phyloP scores from a whole-genome alignment of 1,284 basidiomycete species.

The Neolentinus lepideus region DNA sequence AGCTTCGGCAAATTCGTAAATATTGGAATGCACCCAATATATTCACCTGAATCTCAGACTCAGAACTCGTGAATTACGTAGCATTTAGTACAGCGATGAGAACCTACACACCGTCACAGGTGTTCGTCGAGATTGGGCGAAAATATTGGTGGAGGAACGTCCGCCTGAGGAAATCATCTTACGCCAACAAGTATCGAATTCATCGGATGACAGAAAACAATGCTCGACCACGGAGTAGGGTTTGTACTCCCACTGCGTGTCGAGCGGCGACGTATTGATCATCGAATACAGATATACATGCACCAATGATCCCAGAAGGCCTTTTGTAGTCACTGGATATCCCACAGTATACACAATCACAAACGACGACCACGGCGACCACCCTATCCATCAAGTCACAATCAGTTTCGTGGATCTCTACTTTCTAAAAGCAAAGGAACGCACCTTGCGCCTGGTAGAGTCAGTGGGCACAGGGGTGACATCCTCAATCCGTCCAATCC shows the following conservation, averaged over 20 bases:
- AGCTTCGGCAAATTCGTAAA: too few species aligned
- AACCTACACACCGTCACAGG: too few species aligned
- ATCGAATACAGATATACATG: slow-evolving; percentile 33
- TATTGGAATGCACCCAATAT: too few species aligned
- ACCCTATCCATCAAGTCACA: slow-evolving; percentile 51
- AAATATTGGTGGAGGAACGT: too few species aligned
- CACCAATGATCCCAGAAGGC: slow-evolving; percentile 18
- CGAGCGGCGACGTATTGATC: slow-evolving; percentile 64
- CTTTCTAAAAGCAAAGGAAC: slow-evolving; percentile 11
- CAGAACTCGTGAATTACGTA: too few species aligned
- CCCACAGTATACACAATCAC: slow-evolving; percentile 29
- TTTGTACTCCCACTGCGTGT: slow-evolving; percentile 67
- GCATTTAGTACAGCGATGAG: too few species aligned
- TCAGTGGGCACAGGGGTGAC: slow-evolving; percentile 98
- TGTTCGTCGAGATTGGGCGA: too few species aligned
- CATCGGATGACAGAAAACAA: slow-evolving; percentile 10
- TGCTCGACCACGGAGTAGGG: slow-evolving; percentile 73
- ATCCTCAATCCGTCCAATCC: slow-evolving; percentile 96
- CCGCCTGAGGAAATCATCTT: background rate
- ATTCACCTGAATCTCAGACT: too few species aligned
- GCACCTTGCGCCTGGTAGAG: slow-evolving; percentile 91
- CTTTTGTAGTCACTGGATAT: slow-evolving; percentile 16
- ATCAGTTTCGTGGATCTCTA: slow-evolving; percentile 3
- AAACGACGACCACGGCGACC: slow-evolving; percentile 99
- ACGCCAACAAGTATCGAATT: background rate